Percentiles rank a stretch among this genome's conserved stretches.
These are phyloP conservation scores for Wallacemonas sp. DNA, from an alignment of 208 protist genomes.

Conservation along the genomic window DNA sequence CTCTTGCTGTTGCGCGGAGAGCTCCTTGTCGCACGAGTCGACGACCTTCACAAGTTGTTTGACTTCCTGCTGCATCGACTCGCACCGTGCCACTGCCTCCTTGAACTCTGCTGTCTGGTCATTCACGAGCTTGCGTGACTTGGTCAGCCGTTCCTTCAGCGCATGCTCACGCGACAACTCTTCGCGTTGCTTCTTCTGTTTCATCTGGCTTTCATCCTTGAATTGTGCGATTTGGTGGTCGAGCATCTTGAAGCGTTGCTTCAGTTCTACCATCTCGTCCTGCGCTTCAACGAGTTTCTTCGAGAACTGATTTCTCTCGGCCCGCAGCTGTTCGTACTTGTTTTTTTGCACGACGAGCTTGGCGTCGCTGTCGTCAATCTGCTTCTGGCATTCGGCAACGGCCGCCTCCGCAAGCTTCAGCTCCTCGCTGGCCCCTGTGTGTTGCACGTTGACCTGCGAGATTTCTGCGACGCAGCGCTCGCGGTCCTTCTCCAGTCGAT, in stretches of 20 bases:
- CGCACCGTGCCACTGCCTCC: slow-evolving; percentile 44
- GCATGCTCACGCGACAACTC: slow-evolving; percentile 52
- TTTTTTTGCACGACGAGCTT: slow-evolving; percentile 76
- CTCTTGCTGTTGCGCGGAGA: slow-evolving; percentile 90
- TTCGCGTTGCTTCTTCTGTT: slow-evolving; percentile 69
- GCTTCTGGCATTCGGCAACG: slow-evolving; percentile 94
- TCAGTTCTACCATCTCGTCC: slow-evolving; percentile 96
- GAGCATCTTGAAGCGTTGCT: slow-evolving; percentile 97
- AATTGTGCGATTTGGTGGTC: slow-evolving; percentile 94
- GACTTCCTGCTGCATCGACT: slow-evolving; percentile 79
- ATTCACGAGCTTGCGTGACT: slow-evolving; percentile 68
- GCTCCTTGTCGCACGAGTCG: slow-evolving; percentile 88
- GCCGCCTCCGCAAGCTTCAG: slow-evolving; percentile 87
- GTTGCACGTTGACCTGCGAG: slow-evolving; percentile 83
- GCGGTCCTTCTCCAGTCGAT: slow-evolving; percentile 90
- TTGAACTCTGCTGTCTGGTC: slow-evolving; percentile 60
- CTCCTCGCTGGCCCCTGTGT: slow-evolving; percentile 88
- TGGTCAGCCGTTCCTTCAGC: slow-evolving; percentile 67
- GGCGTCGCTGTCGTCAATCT: slow-evolving; percentile 92
- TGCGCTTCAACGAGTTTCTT: slow-evolving; percentile 97
- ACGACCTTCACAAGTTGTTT: slow-evolving; percentile 96
- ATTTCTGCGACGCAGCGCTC: slow-evolving; percentile 88
- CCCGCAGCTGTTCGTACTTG: slow-evolving; percentile 93
- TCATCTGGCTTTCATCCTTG: slow-evolving; percentile 95
- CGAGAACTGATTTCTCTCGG: slow-evolving; percentile 97